Evolutionary conservation across 2,329 filamentous ascomycete species (phyloP).

Genomic region (Calonectria pseudoturangicola): DNA sequence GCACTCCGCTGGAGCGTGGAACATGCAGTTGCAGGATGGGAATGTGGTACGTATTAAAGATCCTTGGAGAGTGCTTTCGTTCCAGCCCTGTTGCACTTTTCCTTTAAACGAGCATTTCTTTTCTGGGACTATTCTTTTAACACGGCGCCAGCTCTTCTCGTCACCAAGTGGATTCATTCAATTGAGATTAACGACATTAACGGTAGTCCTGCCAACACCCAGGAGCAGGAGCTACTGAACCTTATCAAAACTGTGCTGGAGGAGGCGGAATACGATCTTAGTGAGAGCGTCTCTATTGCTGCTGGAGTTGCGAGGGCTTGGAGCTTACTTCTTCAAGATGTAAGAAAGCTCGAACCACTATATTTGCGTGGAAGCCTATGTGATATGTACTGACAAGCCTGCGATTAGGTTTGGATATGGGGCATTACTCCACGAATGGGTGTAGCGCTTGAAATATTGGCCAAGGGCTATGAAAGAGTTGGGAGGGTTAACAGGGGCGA

Average conservation of each 20-base stretch:
- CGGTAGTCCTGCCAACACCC: background rate
- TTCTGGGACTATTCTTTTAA: background rate
- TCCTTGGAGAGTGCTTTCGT: background rate
- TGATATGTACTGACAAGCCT: background rate
- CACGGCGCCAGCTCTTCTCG: conserved; percentile 29
- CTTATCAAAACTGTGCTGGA: conserved; percentile 33
- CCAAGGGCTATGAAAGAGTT: conserved; percentile 31
- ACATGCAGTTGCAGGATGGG: conserved; percentile 42
- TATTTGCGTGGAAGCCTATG: background rate
- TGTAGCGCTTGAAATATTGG: conserved; percentile 26
- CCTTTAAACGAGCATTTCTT: background rate
- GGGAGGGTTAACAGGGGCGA: background rate
- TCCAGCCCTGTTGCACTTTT: background rate
- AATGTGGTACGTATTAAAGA: conserved; percentile 34
- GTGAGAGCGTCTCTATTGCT: conserved; percentile 36
- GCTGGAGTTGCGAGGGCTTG: conserved; percentile 37
- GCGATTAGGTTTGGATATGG: conserved; percentile 42
- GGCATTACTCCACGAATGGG: conserved; percentile 44
- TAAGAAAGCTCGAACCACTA: background rate
- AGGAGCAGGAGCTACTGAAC: conserved; percentile 24
- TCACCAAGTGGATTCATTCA: conserved; percentile 43
- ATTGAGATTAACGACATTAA: conserved; percentile 31
- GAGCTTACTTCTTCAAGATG: conserved; percentile 39
- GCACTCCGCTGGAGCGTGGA: conserved; percentile 44
- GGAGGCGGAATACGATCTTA: conserved; percentile 39